Percentiles rank a stretch among this genome's conserved stretches.
Conservation (phyloP, 2,329 filamentous ascomycete genomes). For the Stagonosporopsis vannaccii region DNA sequence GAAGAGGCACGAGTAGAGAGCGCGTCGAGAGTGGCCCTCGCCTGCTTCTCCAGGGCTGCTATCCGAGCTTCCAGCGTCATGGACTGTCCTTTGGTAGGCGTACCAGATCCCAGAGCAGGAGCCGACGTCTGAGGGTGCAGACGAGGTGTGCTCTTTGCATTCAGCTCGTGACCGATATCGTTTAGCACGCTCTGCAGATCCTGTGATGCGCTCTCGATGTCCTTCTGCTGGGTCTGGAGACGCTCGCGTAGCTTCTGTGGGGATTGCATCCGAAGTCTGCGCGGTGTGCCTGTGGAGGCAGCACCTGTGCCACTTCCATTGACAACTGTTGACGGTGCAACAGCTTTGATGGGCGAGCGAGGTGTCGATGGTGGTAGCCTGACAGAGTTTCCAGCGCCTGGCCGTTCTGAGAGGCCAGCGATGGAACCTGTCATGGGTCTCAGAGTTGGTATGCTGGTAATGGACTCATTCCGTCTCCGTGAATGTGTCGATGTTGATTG, state of each 20-base stretch:
- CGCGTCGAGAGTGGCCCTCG: slow-evolving; percentile 59
- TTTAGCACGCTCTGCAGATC: slow-evolving; percentile 77
- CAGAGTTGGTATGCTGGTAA: slow-evolving; percentile 60
- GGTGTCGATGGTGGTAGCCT: slow-evolving; percentile 63
- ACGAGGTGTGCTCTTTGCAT: slow-evolving; percentile 47
- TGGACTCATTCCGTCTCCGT: slow-evolving; percentile 55
- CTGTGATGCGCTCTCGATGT: slow-evolving; percentile 73
- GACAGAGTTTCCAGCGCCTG: slow-evolving; percentile 59
- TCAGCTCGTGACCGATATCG: slow-evolving; percentile 82
- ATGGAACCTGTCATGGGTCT: slow-evolving; percentile 45
- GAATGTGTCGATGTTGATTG: slow-evolving; percentile 32
- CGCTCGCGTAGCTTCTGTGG: slow-evolving; percentile 78
- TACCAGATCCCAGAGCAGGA: slow-evolving; percentile 29
- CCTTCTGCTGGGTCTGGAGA: slow-evolving; percentile 79
- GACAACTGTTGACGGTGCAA: not conserved
- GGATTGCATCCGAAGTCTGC: slow-evolving; percentile 61
- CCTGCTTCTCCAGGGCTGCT: slow-evolving; percentile 69
- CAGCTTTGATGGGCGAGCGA: slow-evolving; percentile 40
- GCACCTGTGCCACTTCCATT: slow-evolving; percentile 13
- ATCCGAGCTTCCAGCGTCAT: slow-evolving; percentile 63
- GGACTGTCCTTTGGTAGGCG: slow-evolving; percentile 26
- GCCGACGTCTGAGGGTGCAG: slow-evolving; percentile 44
- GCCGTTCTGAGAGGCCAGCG: slow-evolving; percentile 59
- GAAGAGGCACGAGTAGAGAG: slow-evolving; percentile 45
- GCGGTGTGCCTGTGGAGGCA: slow-evolving; percentile 30